These are phyloP conservation scores for Rhodamnia argentea DNA, from an alignment of 345 rosid genomes.

Conservation along the genomic window DNA sequence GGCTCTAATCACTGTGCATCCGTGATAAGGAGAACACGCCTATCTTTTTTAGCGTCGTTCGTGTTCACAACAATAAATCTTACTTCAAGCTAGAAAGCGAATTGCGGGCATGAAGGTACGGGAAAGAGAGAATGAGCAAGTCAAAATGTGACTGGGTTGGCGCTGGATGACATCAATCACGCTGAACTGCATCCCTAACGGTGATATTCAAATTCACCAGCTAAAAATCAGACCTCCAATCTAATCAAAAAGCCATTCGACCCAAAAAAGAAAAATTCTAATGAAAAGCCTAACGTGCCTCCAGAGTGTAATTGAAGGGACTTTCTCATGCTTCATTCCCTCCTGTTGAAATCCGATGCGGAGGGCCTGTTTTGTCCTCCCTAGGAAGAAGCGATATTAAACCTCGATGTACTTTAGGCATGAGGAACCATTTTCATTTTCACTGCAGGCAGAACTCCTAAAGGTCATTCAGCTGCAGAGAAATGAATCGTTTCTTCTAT, in stretches of 20 bases:
- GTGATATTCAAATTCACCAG: neutral
- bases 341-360: neutral
- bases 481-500: neutral
- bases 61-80: neutral
- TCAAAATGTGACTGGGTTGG: neutral
- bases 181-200: neutral
- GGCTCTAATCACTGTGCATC: neutral
- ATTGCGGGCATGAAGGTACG: neutral
- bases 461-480: neutral
- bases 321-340: neutral
- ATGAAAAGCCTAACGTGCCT: neutral
- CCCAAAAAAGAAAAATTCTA: too few species aligned
- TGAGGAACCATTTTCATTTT: neutral
- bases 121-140: neutral
- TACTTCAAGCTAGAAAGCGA: neutral
- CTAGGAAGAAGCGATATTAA: neutral
- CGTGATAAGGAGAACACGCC: neutral
- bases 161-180: neutral
- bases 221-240: neutral
- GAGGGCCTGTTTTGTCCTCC: neutral
- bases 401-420: neutral
- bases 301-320: neutral
- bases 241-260: neutral
- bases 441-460: neutral
- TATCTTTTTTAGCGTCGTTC: neutral